Percentiles rank a stretch among this genome's conserved stretches.
phyloP scores from a whole-genome alignment of 331 rosid genomes.

The Malus hybrid region DNA sequence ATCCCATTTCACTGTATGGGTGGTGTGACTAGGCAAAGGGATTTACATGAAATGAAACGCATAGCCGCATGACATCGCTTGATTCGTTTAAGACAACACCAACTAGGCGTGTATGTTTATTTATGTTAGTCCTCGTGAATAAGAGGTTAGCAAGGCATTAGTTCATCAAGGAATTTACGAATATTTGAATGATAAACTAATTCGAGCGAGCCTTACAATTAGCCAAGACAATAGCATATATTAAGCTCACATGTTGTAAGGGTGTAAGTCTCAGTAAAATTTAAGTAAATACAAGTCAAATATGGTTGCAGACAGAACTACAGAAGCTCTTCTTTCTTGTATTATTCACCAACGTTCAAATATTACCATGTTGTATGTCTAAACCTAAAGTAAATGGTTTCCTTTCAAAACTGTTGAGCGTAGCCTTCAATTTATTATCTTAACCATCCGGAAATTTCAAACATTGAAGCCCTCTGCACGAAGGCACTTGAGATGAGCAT shows the following conservation, averaged over 20 bases:
- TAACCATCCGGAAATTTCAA: slow-evolving; percentile 19
- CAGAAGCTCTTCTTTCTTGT: not conserved
- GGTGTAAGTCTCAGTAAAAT: not conserved
- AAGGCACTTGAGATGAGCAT: slow-evolving; percentile 69
- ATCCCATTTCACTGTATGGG: not conserved
- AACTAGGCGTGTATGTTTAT: not conserved
- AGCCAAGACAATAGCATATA: not conserved
- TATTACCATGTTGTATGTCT: slow-evolving; percentile 1
- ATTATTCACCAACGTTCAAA: slow-evolving; percentile 17
- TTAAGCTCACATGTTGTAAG: not conserved
- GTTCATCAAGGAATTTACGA: not conserved
- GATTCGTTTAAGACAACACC: not conserved
- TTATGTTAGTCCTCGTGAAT: not conserved
- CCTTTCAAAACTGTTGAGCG: slow-evolving; percentile 2
- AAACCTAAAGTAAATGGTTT: slow-evolving; percentile 4
- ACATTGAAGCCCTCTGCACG: slow-evolving; percentile 70
- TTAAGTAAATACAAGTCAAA: not conserved
- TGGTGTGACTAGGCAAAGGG: not conserved
- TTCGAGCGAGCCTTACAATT: not conserved
- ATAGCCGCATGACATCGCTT: fast-evolving
- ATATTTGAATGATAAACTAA: not conserved
- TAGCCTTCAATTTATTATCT: slow-evolving; percentile 8
- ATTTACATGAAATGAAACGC: not conserved
- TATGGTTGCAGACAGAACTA: not conserved
- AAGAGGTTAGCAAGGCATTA: not conserved